Evolutionary conservation across 2,329 filamentous ascomycete species (phyloP), one percentile per base, ranked within the genome.

Genomic region (Fusarium paranaense): DNA sequence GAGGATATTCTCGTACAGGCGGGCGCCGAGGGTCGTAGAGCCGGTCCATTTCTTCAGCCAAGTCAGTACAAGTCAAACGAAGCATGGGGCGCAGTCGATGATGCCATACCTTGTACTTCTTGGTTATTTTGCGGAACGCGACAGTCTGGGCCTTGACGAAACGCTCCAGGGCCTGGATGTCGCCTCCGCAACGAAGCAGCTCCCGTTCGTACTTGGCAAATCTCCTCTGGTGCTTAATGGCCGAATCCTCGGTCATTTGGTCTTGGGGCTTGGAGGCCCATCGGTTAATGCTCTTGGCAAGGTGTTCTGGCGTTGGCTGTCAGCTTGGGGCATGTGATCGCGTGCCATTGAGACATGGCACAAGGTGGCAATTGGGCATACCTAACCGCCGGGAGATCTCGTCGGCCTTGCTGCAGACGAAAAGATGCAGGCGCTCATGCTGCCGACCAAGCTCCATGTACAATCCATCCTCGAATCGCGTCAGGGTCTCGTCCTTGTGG

Each of bases 121-220:
- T 97, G 37, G 95, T 85, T 40, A 97, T 92, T 83, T 97, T 97
- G 64, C 90, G 89, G 77, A 97, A 95, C 5, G 93, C 94, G 6
- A 92, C 89, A 11, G 91, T 87, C 80, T 97, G 94, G 3, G 93
- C 92, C 68, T 89, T 87, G 72, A 92, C 89, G 77, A 96, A 97
- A 47, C 94, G 90, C 38, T 90, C 88, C 7, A 97, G 86, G 6
- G 90, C 89, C 63, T 90, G 88, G 63, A 94, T 90, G 72, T 97
- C 94, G 73, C 94, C 90, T 54, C 91, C 91, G 72, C 92, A 93
- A 63, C 85, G 84, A 45, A 88, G 80, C 4, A 89, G 79, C 20
- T 88, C 85, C 20, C 86, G 83, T 73, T 90, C 87, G 73, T 88
- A 89, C 76, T 87, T 90, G 76, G 85, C 84, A 57, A 90, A 86